These are phyloP conservation scores for Talaromyces amestolkiae DNA, from an alignment of 2,329 filamentous ascomycete species.

Conservation along the genomic window DNA sequence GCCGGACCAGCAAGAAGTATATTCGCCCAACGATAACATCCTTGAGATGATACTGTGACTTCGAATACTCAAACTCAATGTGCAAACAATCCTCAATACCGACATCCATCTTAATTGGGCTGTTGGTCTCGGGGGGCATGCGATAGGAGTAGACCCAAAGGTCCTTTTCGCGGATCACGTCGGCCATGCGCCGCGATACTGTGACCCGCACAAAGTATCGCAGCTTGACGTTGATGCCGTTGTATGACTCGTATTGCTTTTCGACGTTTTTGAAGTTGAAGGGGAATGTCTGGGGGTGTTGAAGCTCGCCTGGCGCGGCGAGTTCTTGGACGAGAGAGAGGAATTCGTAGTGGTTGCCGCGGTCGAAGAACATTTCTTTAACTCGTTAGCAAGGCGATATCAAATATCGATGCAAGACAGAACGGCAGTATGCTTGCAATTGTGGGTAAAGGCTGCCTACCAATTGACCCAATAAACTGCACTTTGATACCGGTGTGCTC, in stretches of 20 bases:
- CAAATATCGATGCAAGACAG: not conserved
- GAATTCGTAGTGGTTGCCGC: conserved; percentile 99
- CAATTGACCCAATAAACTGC: conserved; percentile 98
- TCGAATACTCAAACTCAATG: conserved; percentile 99
- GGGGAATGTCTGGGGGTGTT: conserved; percentile 96
- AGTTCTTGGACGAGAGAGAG: conserved; percentile 95
- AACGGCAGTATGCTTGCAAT: not conserved
- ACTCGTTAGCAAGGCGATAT: not conserved
- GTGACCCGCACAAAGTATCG: conserved; percentile 98
- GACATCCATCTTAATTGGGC: conserved; percentile 99
- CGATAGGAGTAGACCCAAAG: conserved; percentile 99
- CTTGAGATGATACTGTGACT: conserved; percentile 98
- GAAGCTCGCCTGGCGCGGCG: conserved; percentile 92
- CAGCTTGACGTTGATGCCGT: conserved; percentile 98
- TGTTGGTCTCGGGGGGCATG: conserved; percentile 97
- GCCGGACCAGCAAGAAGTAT: conserved; percentile 92
- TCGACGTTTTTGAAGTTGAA: conserved; percentile 99
- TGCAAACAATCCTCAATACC: conserved; percentile 98
- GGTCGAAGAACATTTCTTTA: conserved; percentile 98
- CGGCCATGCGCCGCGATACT: conserved; percentile 92
- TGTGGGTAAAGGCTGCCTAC: conserved; percentile 46
- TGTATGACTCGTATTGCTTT: conserved; percentile 99
- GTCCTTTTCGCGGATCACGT: conserved; percentile 98
- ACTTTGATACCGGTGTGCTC: conserved; percentile 99
- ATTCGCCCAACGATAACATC: conserved; percentile 98